These are phyloP conservation scores for Carex scoparia DNA, from an alignment of 176 grass and related monocot species.

Conservation along the genomic window DNA sequence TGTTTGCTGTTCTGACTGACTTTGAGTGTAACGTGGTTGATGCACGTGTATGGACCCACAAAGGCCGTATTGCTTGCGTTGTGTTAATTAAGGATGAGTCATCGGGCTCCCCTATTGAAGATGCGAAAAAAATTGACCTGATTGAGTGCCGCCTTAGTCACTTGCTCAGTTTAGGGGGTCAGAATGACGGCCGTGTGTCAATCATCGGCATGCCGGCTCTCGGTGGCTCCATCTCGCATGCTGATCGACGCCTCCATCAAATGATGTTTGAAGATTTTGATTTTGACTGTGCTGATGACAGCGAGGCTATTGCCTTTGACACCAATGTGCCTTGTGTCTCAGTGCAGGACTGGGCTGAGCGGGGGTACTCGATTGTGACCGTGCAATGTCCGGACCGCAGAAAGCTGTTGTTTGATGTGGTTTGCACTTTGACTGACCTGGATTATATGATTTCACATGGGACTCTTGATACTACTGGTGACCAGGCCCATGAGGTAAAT, in stretches of 20 bases:
- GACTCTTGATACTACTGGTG: slow-evolving; percentile 66
- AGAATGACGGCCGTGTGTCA: slow-evolving; percentile 24
- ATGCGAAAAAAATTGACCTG: slow-evolving; percentile 10
- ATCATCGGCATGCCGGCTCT: slow-evolving; percentile 25
- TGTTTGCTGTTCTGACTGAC: slow-evolving; percentile 78
- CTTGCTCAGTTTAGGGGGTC: slow-evolving; percentile 31
- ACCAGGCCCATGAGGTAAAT: slow-evolving; percentile 50
- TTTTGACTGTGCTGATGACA: slow-evolving; percentile 7
- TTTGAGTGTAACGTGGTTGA: slow-evolving; percentile 65
- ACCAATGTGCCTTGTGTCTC: slow-evolving; percentile 25
- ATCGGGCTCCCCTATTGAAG: slow-evolving; percentile 29
- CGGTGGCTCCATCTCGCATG: slow-evolving; percentile 31
- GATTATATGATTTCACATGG: slow-evolving; percentile 95
- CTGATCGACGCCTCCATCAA: slow-evolving; percentile 88
- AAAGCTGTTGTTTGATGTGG: slow-evolving; percentile 81
- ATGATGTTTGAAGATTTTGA: slow-evolving; percentile 62
- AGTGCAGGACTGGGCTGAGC: slow-evolving; percentile 72
- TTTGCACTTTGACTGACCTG: slow-evolving; percentile 91
- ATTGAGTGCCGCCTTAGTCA: slow-evolving; percentile 65
- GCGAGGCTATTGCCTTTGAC: neutral
- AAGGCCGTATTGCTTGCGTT: slow-evolving; percentile 60
- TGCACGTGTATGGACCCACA: slow-evolving; percentile 73
- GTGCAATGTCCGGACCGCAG: slow-evolving; percentile 65
- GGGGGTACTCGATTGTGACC: slow-evolving; percentile 82
- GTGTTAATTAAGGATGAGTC: slow-evolving; percentile 45